Conservation (phyloP, 177 flowering plant genomes). For the Telopea speciosissima region DNA sequence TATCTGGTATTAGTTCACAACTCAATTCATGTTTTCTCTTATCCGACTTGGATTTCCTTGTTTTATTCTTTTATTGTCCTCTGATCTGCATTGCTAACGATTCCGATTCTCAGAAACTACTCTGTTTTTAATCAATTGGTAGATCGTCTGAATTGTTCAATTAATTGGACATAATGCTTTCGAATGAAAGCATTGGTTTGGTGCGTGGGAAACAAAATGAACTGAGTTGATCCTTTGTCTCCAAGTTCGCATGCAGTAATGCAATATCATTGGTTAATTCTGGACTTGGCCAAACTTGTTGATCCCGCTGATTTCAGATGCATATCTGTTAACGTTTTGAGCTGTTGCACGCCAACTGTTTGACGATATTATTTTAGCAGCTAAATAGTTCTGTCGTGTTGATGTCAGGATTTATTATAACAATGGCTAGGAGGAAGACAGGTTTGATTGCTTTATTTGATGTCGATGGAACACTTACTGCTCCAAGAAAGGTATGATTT, state of each 20-base stretch:
- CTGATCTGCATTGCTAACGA: not conserved
- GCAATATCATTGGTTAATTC: not conserved
- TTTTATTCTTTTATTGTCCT: not conserved
- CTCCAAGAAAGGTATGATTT: conserved; percentile 75
- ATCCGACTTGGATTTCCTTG: too few relatives aligned
- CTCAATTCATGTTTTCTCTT: too few relatives aligned
- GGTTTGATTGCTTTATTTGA: conserved; percentile 89
- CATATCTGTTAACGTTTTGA: not conserved
- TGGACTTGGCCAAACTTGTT: not conserved
- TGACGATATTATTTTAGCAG: not conserved
- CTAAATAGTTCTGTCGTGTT: not conserved
- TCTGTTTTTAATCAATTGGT: not conserved
- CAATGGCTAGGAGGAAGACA: conserved; percentile 64
- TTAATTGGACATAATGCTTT: not conserved
- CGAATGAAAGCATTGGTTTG: too few relatives aligned
- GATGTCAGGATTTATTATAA: conserved; percentile 12
- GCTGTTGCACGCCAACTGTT: not conserved
- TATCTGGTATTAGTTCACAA: too few relatives aligned
- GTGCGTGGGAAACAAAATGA: not conserved
- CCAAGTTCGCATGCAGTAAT: not conserved
- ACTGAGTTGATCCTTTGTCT: not conserved
- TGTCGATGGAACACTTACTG: conserved; percentile 98
- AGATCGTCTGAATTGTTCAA: not conserved
- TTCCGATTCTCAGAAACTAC: not conserved
- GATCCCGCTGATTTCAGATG: not conserved